phyloP scores from a whole-genome alignment of 2,329 filamentous ascomycete species.

The Balansia obtecta region DNA sequence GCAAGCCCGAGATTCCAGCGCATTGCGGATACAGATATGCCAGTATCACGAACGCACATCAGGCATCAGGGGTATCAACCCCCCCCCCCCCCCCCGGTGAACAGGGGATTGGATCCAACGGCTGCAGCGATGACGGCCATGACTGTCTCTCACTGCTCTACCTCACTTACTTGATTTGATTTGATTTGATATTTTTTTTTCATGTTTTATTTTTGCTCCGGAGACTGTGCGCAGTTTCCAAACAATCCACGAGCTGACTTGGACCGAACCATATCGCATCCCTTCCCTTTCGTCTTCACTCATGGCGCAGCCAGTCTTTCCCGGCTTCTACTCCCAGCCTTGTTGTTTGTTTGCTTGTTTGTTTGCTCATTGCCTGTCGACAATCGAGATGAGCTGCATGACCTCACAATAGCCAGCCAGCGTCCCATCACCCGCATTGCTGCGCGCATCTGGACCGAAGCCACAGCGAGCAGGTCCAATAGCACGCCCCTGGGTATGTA shows the following conservation, averaged over 20 bases:
- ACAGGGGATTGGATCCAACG: neutral
- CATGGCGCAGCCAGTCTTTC: neutral
- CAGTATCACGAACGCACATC: neutral
- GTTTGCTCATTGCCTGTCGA: neutral
- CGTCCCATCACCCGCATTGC: conserved; percentile 2
- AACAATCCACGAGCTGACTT: neutral
- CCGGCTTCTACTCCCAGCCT: neutral
- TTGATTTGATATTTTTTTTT: neutral
- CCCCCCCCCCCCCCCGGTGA: neutral
- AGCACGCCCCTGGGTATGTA: neutral
- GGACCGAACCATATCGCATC: neutral
- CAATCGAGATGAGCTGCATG: neutral
- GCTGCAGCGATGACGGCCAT: neutral
- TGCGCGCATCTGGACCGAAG: conserved; percentile 1
- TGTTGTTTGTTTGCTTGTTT: conserved; percentile 1
- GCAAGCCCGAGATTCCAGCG: neutral
- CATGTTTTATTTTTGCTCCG: neutral
- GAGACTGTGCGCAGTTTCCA: neutral
- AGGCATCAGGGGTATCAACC: neutral
- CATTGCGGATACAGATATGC: neutral
- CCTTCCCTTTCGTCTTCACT: neutral
- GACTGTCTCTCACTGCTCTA: neutral
- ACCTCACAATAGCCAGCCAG: neutral
- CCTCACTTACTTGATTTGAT: neutral
- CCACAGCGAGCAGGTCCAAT: neutral